Percentiles rank a stretch among this genome's conserved stretches.
Conservation (phyloP, 129 eudicot genomes). For the Logfia minima region DNA sequence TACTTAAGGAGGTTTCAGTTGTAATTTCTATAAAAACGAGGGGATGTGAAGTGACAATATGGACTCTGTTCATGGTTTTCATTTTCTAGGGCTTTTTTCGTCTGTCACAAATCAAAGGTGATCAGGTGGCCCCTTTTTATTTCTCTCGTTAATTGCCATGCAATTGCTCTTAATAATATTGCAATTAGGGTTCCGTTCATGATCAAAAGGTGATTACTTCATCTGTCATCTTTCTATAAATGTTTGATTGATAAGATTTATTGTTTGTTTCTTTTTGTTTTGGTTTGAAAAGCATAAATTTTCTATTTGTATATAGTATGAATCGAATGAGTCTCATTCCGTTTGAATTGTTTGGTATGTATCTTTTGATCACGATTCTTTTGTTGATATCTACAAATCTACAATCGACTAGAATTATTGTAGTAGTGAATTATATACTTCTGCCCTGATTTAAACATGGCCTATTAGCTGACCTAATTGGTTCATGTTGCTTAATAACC, state of each 20-base stretch:
- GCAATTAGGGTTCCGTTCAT: neutral
- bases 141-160: neutral
- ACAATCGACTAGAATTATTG: neutral
- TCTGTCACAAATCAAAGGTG: neutral
- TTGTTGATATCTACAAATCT: neutral
- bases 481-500: too few species aligned
- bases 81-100: conserved; percentile 16
- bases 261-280: neutral
- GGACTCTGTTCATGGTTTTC: neutral
- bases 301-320: neutral
- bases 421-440: neutral
- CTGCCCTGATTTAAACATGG: too few species aligned
- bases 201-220: conserved; percentile 5
- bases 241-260: too few species aligned
- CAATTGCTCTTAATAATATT: neutral
- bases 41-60: neutral
- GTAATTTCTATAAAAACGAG: neutral
- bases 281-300: neutral
- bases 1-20: neutral
- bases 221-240: too few species aligned
- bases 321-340: neutral
- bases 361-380: neutral
- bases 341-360: neutral
- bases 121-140: neutral
- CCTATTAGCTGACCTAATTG: too few species aligned